Evolutionary conservation across 345 rosid species (phyloP), one percentile per base, ranked within the genome.

Genomic region (Eucalyptus albens): DNA sequence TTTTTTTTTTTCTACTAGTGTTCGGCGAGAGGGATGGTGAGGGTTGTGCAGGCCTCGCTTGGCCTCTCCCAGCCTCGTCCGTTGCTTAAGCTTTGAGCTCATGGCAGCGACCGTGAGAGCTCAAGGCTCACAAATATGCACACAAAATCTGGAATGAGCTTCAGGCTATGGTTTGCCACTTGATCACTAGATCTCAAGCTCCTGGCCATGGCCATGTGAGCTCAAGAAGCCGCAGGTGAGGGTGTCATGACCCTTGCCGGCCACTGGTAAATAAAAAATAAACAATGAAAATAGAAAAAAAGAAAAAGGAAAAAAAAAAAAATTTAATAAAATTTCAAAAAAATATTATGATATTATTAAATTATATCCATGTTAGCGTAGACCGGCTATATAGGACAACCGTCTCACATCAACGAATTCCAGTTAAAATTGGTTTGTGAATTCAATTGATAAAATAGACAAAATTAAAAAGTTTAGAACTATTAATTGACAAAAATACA

Each of bases 391-490:
- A 27, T 26, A 26, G 0, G 15, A 31, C 6, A 31, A 31, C 37
- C 2, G 0, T 67, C 42, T 3, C 42, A 31, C 22, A 1, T 69
- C 37, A 69, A 0, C 0, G 1, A 69, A 16, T 69, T 31, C 4
- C 24, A 5, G 2, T 9, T 27, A 60, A 60, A 60, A 26, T 26
- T 60, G 31, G 8, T 21, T 0, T 1, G 37, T 31, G 1, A 2
- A 69, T 10, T 69, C 19, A 1, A 69, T 17, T 16, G 21, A 12
- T 7, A 69, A 69, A 69, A 69, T 31, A 15, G 6, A 17, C 1
- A 10, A 31, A 69, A 33, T 69, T 69, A 2, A 69, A 69, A 16
- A 1, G 2, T 10, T 31, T 31, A 17, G 3, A 21, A 69, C 1
- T 69, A 11, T 53, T 53, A 31, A 69, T 69, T 16, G 13, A 9